phyloP scores from a whole-genome alignment of 306 rosid genomes.

The Pterocarpus santalinus region DNA sequence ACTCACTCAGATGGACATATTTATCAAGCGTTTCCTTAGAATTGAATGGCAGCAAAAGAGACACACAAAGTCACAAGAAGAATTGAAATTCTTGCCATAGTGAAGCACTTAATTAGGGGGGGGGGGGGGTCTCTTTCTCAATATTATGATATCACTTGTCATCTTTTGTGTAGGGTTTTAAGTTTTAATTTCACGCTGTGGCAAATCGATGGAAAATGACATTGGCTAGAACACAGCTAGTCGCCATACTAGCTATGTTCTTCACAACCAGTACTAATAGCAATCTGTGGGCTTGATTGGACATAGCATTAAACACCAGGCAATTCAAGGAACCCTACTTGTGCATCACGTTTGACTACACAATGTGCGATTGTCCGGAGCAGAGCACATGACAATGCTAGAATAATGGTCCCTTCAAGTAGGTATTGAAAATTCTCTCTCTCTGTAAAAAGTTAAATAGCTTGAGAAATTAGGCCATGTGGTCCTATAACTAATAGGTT shows the following conservation, averaged over 20 bases:
- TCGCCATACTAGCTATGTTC: constrained; percentile 32
- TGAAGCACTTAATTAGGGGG: constrained; percentile 38
- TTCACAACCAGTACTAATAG: constrained; percentile 38
- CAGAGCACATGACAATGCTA: constrained; percentile 55
- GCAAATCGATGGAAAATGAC: constrained; percentile 56
- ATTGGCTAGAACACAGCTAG: constrained; percentile 53
- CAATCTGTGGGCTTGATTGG: constrained; percentile 45
- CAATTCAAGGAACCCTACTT: constrained; percentile 47
- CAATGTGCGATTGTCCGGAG: constrained; percentile 62
- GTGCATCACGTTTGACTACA: constrained; percentile 44
- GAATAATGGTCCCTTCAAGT: constrained; percentile 53
- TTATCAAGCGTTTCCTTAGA: not conserved
- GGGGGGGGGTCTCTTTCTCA: constrained; percentile 41
- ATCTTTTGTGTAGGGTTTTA: constrained; percentile 22
- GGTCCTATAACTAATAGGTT: constrained; percentile 23
- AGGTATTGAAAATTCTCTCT: constrained; percentile 29
- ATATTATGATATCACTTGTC: constrained; percentile 27
- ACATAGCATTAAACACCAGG: constrained; percentile 48
- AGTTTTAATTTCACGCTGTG: constrained; percentile 29
- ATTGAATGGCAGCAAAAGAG: constrained; percentile 17
- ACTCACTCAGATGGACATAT: not conserved
- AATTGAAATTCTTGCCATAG: constrained; percentile 38
- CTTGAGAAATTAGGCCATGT: constrained; percentile 39
- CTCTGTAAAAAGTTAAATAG: constrained; percentile 13
- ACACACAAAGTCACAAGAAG: constrained; percentile 5